Evolutionary conservation across 306 rosid genomes (phyloP).

Genomic region (Cicer arietinum): DNA sequence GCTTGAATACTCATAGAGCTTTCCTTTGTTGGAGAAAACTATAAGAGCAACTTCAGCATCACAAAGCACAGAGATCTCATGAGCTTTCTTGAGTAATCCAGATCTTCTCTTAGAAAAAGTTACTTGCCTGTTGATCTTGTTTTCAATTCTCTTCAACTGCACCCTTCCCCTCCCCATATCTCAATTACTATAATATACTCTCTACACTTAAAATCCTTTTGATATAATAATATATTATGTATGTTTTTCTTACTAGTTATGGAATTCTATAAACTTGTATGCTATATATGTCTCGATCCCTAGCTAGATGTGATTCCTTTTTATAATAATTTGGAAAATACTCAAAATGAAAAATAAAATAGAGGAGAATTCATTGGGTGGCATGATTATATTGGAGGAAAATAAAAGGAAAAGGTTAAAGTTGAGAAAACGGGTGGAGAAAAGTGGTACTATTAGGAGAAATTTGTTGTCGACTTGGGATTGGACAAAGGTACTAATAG

Average conservation of each 20-base stretch:
- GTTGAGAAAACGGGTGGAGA: background rate
- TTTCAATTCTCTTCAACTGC: slow-evolving; percentile 88
- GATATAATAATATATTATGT: background rate
- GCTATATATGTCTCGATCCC: slow-evolving; percentile 3
- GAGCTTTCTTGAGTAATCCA: slow-evolving; percentile 81
- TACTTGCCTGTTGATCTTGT: slow-evolving; percentile 86
- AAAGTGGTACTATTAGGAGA: slow-evolving; percentile 23
- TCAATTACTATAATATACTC: background rate
- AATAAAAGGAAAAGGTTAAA: slow-evolving; percentile 8
- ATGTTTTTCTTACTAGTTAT: background rate
- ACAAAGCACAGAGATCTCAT: slow-evolving; percentile 86
- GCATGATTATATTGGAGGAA: slow-evolving; percentile 30
- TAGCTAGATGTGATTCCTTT: background rate
- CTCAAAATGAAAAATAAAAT: background rate
- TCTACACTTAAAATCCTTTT: no score
- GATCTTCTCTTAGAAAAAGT: slow-evolving; percentile 84
- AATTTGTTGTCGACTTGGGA: slow-evolving; percentile 47
- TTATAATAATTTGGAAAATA: background rate
- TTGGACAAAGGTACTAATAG: slow-evolving; percentile 22
- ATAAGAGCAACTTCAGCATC: slow-evolving; percentile 90
- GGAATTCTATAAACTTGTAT: slow-evolving; percentile 6
- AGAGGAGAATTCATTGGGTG: slow-evolving; percentile 9
- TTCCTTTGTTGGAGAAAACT: slow-evolving; percentile 84
- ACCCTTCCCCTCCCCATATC: slow-evolving; percentile 84
- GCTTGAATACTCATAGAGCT: slow-evolving; percentile 71